Base-by-base conservation (phyloP, 176 grass and related monocot species). In the Echinochloa phyllopogon region DNA sequence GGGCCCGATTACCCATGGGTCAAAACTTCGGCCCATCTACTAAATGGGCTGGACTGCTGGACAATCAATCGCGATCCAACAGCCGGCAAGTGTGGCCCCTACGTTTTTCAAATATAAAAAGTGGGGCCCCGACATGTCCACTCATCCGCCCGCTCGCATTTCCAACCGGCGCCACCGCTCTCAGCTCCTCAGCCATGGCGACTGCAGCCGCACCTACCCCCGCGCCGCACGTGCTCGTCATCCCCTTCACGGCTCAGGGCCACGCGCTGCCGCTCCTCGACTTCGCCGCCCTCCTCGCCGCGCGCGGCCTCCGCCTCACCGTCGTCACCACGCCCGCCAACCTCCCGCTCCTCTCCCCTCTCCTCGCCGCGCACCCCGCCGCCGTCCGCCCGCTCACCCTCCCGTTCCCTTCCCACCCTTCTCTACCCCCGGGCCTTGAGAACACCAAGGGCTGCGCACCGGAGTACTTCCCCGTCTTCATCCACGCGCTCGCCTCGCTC, bases 171-270 rank as follows among this genome's bases (percentile, higher is more conserved):
- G 14, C 76, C 59, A 5, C 14, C 13, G 9, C 8, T 6, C 48
- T 20, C 40, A 18, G 18, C 8, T 24, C 36, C 21, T 50, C 56
- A 39, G 9, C 69, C 71, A 89, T 89, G 90, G 90, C 53, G 38
- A 75, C 14, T 50, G 41, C 21, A 38, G 37, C 49, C 2, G 18
- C 43, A 73, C 70, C 64, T n/a, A 38, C 43, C 50, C 12, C 25
- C 24, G 25, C 27, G 21, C 82, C 69, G 0, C 86, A 94, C 33
- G 42, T 93, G 16, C 80, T 96, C 42, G 13, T 96, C 20, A 37
- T 96, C 41, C 91, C 91, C 5, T 93, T 80, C 77, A 74, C 81
- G 3, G 82, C 91, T 16, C 94, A 96, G 62, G 91, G 94, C 58
- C 94, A 93, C 81, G 43, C 88, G 58, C 84, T 74, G 20, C 86